Percentiles rank a stretch among this genome's conserved stretches.
Conservation (phyloP, 108 stramenopile genomes). For the Cyclotella choctawhatcheeana region DNA sequence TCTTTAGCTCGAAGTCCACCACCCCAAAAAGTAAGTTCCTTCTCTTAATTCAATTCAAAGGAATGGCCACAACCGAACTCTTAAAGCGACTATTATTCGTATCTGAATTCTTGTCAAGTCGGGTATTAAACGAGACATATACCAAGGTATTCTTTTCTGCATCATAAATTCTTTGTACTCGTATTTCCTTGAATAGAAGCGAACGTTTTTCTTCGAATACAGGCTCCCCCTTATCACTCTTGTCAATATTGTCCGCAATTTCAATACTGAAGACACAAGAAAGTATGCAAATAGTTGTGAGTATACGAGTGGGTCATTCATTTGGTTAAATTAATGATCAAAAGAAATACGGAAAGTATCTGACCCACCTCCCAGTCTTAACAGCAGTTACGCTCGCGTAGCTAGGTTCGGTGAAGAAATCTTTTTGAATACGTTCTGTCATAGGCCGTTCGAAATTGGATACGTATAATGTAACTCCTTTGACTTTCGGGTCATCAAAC, state of each 20-base stretch:
- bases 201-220: constrained; percentile 87
- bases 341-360: too few relatives aligned
- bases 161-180: constrained; percentile 89
- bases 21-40: too few relatives aligned
- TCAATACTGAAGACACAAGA: too few relatives aligned
- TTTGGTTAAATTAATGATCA: too few relatives aligned
- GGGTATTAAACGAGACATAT: constrained; percentile 89
- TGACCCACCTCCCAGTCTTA: constrained; percentile 63
- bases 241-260: constrained; percentile 80
- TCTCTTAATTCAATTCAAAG: constrained; percentile 63
- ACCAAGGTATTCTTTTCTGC: constrained; percentile 81
- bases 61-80: constrained; percentile 79
- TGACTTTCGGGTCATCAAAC: constrained; percentile 89
- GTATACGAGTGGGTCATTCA: too few relatives aligned
- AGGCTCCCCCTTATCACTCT: constrained; percentile 70
- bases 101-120: constrained; percentile 89
- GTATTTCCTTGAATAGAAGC: constrained; percentile 85
- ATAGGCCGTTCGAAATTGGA: constrained; percentile 92
- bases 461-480: constrained; percentile 82
- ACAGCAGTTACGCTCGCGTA: constrained; percentile 86
- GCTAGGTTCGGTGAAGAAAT: constrained; percentile 89
- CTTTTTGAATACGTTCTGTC: constrained; percentile 75
- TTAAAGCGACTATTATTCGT: constrained; percentile 89
- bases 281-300: too few relatives aligned
- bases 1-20: too few relatives aligned